These are phyloP conservation scores for Scleroderma citrinum DNA, from an alignment of 768 basidiomycete genomes.

Conservation along the genomic window DNA sequence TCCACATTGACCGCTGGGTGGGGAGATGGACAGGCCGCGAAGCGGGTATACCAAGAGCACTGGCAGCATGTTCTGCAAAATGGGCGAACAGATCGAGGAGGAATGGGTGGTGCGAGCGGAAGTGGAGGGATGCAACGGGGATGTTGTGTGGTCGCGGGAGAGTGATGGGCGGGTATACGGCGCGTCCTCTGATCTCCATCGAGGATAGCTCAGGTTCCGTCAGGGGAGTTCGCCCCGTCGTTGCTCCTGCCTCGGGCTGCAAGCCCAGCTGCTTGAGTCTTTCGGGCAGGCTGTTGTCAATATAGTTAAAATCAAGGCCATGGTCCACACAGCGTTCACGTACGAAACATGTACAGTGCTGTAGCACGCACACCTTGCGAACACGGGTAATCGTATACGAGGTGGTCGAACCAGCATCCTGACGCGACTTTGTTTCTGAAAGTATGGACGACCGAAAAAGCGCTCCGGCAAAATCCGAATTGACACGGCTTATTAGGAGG, in stretches of 20 bases:
- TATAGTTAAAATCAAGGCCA: neutral
- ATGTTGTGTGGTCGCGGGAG: conserved; percentile 61
- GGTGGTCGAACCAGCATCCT: conserved; percentile 25
- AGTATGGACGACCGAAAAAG: neutral
- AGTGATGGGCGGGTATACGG: conserved; percentile 45
- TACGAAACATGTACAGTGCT: conserved; percentile 11
- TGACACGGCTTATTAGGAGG: too few relatives aligned
- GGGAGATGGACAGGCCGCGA: conserved; percentile 64
- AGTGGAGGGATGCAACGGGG: conserved; percentile 77
- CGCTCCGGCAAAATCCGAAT: neutral
- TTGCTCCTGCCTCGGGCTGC: conserved; percentile 1
- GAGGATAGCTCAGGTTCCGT: conserved; percentile 43
- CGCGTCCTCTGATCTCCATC: conserved; percentile 57
- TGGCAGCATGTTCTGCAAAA: conserved; percentile 79
- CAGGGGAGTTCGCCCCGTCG: conserved; percentile 11
- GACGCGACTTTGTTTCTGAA: neutral
- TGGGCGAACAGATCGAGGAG: conserved; percentile 76
- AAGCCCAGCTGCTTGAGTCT: neutral
- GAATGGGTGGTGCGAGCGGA: conserved; percentile 66
- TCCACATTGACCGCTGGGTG: conserved; percentile 74
- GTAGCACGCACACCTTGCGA: conserved; percentile 19
- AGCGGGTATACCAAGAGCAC: conserved; percentile 77
- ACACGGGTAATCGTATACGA: conserved; percentile 11
- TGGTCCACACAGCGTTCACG: neutral
- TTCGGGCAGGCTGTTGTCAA: conserved; percentile 1